These are phyloP conservation scores for Detonula confervacea DNA, from an alignment of 352 stramenopile species.

Conservation along the genomic window DNA sequence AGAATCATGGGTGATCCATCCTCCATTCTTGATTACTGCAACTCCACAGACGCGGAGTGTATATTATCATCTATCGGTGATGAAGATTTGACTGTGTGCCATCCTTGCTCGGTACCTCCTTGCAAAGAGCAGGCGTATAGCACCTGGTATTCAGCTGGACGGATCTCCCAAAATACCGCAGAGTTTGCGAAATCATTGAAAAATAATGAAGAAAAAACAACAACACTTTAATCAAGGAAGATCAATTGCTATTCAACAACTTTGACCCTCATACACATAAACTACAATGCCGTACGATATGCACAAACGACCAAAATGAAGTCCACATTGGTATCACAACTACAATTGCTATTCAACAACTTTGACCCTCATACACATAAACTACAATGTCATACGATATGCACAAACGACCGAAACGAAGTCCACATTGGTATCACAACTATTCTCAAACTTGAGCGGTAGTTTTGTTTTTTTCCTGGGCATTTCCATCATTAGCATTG, in stretches of 20 bases:
- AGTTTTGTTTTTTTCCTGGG: conserved; percentile 15
- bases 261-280: conserved; percentile 4
- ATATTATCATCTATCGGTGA: conserved; percentile 3
- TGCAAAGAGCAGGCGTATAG: neutral
- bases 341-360: neutral
- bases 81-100: neutral
- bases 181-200: neutral
- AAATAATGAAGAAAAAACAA: too few species aligned
- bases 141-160: neutral
- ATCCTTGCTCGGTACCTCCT: neutral
- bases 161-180: conserved; percentile 2
- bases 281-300: conserved; percentile 9
- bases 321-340: too few species aligned
- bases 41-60: neutral
- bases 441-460: conserved; percentile 9
- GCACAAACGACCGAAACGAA: conserved; percentile 8
- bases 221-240: neutral
- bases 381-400: conserved; percentile 10
- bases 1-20: neutral
- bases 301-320: conserved; percentile 4
- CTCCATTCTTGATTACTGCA: neutral
- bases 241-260: neutral
- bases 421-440: conserved; percentile 2
- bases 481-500: conserved; percentile 9
- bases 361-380: conserved; percentile 4